These are phyloP conservation scores for Phoenix roebelenii DNA, from an alignment of 176 grass and related monocot species.

Conservation along the genomic window DNA sequence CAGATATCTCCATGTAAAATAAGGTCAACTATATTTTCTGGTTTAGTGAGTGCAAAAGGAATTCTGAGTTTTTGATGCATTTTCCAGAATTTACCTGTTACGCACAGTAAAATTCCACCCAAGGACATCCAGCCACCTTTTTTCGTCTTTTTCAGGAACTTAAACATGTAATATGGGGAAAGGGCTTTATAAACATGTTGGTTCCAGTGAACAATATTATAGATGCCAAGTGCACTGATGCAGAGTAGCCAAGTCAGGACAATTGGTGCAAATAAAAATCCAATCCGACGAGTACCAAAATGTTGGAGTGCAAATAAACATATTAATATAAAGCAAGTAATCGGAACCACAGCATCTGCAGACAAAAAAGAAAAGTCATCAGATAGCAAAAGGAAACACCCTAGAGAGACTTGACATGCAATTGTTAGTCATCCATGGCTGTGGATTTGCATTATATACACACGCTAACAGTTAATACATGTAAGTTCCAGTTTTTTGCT, in stretches of 20 bases:
- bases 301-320: constrained; percentile 94
- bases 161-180: constrained; percentile 83
- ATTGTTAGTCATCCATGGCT: no score
- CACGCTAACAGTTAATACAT: no score
- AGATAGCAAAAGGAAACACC: not conserved
- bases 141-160: constrained; percentile 92
- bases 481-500: no score
- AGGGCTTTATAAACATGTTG: constrained; percentile 74
- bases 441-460: no score
- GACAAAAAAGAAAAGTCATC: constrained; percentile 14
- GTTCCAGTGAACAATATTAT: constrained; percentile 91
- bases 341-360: constrained; percentile 87
- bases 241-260: constrained; percentile 82
- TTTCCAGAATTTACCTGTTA: constrained; percentile 57
- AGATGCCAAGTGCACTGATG: constrained; percentile 82
- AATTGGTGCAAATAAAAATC: constrained; percentile 86
- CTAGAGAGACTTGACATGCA: no score
- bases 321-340: constrained; percentile 78
- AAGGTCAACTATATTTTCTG: no score
- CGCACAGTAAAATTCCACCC: constrained; percentile 94
- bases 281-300: constrained; percentile 78
- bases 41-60: not conserved
- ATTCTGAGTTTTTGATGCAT: constrained; percentile 9
- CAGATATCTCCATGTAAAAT: no score
- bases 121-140: constrained; percentile 96